Base-by-base conservation (phyloP, 306 rosid species). In the Dicorynia guianensis region DNA sequence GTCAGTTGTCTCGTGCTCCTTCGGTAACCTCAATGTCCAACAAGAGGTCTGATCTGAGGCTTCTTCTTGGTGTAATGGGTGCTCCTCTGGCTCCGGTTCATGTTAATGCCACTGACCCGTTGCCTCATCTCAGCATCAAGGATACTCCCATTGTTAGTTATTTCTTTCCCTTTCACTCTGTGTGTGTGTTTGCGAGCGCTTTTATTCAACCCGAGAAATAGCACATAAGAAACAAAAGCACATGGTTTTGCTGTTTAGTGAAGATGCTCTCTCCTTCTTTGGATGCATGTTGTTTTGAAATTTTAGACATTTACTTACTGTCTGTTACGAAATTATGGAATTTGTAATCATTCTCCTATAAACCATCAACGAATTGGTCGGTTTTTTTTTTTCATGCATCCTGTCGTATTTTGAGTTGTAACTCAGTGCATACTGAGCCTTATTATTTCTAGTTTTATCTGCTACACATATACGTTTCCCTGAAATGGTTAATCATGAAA, bases 31-130 rank as follows among this genome's bases (percentile, higher is more conserved):
- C 89, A 6, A 44, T 67, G 39, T 85, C 91, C 10, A 85, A 66
- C 75, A 85, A 78, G 81, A 82, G 94, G 94, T 89, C 98, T 84
- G 99, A 96, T 88, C 92, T 96, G 88, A 87, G 98, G 62, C 93
- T 96, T 42, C 74, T 96, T 39, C 86, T 96, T 0, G 99, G 99
- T 2, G 99, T 96, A 4, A 90, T 96, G 99, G 99, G 91, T 4
- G 98, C 99, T 18, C 96, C 99, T 11, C 97, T 96, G 7, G 93
- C 97, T 2, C 99, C 99, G 1, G 74, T 90, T 57, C 90, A 89
- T 81, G 98, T 96, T 49, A 89, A 80, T 82, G 63, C 93, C 74
- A 63, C 86, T 40, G 97, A 92, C 73, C 98, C 99, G 8, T 58
- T 92, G 57, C 99, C 98, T 69, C 98, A 90, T 57, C 93, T 96